Conservation (phyloP, 305 asterid species). For the Solanum chacoense region DNA sequence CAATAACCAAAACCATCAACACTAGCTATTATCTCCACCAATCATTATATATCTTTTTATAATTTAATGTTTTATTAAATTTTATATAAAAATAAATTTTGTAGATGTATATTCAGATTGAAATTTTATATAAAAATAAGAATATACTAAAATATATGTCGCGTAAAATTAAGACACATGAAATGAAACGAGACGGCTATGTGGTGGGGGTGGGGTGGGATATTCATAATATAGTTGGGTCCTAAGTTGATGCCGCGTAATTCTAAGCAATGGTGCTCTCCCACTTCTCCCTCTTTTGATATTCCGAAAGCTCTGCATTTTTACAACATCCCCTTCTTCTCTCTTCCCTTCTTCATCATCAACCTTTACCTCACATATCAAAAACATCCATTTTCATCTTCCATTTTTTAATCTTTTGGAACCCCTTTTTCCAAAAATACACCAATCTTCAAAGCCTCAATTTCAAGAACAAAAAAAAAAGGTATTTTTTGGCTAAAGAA, state of each 20-base stretch:
- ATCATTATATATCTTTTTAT: neutral
- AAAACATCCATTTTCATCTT: neutral
- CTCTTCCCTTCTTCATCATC: conserved; percentile 4
- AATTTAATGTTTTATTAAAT: neutral
- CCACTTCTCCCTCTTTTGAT: conserved; percentile 4
- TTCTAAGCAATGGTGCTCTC: conserved; percentile 8
- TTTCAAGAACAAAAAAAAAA: neutral
- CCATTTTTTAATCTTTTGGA: conserved; percentile 6
- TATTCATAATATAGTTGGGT: neutral
- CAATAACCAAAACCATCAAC: neutral
- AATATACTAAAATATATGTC: too few species aligned
- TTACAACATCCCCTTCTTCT: conserved; percentile 2
- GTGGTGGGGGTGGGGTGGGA: neutral
- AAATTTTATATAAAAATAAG: neutral
- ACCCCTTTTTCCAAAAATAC: neutral
- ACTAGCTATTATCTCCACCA: neutral
- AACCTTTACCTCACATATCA: neutral
- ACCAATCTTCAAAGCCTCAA: neutral
- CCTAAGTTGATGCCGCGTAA: conserved; percentile 22
- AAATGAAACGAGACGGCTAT: neutral
- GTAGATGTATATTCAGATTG: neutral
- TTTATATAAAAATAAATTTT: neutral
- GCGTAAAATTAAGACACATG: neutral
- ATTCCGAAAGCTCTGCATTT: conserved; percentile 23
- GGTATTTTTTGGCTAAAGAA: neutral